Percentiles rank a stretch among this genome's conserved stretches.
These are phyloP conservation scores for Metschnikowia amazonensis DNA, from an alignment of 805 yeast species.

Conservation along the genomic window DNA sequence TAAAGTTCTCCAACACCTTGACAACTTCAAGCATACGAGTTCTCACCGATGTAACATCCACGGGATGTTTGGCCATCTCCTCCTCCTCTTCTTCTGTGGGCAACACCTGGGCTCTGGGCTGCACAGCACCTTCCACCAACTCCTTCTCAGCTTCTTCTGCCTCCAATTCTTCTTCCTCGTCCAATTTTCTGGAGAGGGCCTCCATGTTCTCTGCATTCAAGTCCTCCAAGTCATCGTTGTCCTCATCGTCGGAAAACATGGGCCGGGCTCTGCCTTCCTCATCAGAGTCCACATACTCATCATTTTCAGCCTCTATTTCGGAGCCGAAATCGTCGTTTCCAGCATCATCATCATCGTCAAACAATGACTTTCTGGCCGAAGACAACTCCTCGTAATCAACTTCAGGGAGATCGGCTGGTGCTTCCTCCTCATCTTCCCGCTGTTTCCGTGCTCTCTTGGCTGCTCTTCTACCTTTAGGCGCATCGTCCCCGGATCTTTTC, in stretches of 20 bases:
- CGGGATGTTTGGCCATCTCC: constrained; percentile 50
- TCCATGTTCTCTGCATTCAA: constrained; percentile 83
- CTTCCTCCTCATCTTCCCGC: constrained; percentile 16
- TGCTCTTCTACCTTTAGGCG: constrained; percentile 20
- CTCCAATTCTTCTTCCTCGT: constrained; percentile 49
- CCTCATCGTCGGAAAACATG: constrained; percentile 74
- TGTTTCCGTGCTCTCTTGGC: constrained; percentile 14
- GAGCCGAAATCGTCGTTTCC: constrained; percentile 30
- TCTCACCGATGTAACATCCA: constrained; percentile 77
- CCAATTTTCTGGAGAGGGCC: constrained; percentile 64
- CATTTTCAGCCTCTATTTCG: constrained; percentile 37
- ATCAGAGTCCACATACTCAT: constrained; percentile 48
- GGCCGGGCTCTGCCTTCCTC: constrained; percentile 61
- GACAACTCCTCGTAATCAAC: constrained; percentile 65
- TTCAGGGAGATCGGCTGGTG: constrained; percentile 48
- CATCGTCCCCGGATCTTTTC: constrained; percentile 21
- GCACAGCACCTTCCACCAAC: constrained; percentile 47
- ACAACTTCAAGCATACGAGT: constrained; percentile 95
- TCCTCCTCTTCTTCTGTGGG: constrained; percentile 68
- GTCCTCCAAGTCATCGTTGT: constrained; percentile 52
- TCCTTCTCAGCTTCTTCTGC: constrained; percentile 51
- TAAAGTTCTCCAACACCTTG: constrained; percentile 88
- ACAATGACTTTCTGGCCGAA: constrained; percentile 67
- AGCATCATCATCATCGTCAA: constrained; percentile 49
- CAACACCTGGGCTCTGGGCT: constrained; percentile 73